Percentiles rank a stretch among this genome's conserved stretches.
Conservation (phyloP, 139 green algal species). For the Chlorella sp. region DNA sequence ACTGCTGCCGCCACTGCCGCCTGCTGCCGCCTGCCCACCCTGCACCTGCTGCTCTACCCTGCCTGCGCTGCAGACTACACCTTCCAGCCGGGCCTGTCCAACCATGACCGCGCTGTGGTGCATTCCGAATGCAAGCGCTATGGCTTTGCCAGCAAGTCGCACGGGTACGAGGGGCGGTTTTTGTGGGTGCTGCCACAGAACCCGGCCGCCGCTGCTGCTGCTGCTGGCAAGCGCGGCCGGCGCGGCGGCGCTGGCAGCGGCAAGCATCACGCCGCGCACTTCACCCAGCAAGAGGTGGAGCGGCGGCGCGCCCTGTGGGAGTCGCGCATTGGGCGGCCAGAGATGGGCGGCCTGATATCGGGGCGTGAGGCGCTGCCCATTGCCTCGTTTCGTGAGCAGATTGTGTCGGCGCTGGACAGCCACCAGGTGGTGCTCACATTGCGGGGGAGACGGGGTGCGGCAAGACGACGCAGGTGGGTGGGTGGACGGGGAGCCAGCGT, state of each 20-base stretch:
- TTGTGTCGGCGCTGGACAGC: conserved; percentile 45
- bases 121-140: conserved; percentile 74
- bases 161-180: conserved; percentile 47
- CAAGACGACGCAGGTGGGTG: too few species aligned
- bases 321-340: conserved; percentile 7
- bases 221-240: not conserved
- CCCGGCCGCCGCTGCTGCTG: not conserved
- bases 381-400: conserved; percentile 47
- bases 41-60: not conserved
- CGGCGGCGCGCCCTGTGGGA: conserved; percentile 27
- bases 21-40: not conserved
- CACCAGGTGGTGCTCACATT: conserved; percentile 77
- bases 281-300: conserved; percentile 30
- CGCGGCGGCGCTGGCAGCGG: not conserved
- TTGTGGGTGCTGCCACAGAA: not conserved
- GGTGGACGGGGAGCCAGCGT: too few species aligned
- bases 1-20: not conserved
- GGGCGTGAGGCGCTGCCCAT: conserved; percentile 55
- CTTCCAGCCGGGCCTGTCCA: conserved; percentile 73
- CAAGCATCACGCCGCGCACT: conserved; percentile 19
- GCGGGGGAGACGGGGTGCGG: conserved; percentile 87
- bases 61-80: conserved; percentile 58
- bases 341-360: conserved; percentile 38
- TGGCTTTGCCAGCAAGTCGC: conserved; percentile 65
- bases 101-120: conserved; percentile 80